Conservation (phyloP, 2,329 filamentous ascomycete genomes). For the Cadophora sp. region DNA sequence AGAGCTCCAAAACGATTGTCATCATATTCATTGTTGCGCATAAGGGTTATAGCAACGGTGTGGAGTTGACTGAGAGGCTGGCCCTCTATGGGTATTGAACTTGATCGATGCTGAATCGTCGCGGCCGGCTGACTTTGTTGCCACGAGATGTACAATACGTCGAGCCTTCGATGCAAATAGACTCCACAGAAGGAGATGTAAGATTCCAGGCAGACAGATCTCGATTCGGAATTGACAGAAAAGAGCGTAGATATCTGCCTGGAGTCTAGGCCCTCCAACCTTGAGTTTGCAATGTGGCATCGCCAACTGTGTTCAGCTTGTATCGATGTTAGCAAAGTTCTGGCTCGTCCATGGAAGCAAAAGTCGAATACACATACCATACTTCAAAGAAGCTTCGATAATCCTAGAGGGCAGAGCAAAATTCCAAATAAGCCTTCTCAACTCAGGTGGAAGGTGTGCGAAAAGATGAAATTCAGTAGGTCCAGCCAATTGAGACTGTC, state of each 20-base stretch:
- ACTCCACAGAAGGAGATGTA: conserved; percentile 24
- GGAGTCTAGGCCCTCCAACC: background rate
- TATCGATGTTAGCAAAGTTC: background rate
- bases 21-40: conserved; percentile 11
- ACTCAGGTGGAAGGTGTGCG: conserved; percentile 27
- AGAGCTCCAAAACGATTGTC: conserved; percentile 26
- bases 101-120: background rate
- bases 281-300: conserved; percentile 7
- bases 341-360: background rate
- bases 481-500: background rate
- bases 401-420: conserved; percentile 22
- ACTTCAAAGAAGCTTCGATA: conserved; percentile 26
- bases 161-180: conserved; percentile 26
- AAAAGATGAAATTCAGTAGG: conserved; percentile 27
- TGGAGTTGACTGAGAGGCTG: conserved; percentile 24
- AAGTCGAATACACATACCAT: conserved; percentile 4
- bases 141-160: conserved; percentile 29
- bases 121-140: background rate
- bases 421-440: conserved; percentile 30
- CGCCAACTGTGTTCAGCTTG: conserved; percentile 1
- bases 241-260: conserved; percentile 23
- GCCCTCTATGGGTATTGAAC: conserved; percentile 17
- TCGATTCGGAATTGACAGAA: conserved; percentile 25
- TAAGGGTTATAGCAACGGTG: conserved; percentile 25
- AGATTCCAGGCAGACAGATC: conserved; percentile 24